Percentiles rank a stretch among this genome's conserved stretches.
phyloP scores from a whole-genome alignment of 768 basidiomycete genomes.

The Symmetrospora coprosmae region DNA sequence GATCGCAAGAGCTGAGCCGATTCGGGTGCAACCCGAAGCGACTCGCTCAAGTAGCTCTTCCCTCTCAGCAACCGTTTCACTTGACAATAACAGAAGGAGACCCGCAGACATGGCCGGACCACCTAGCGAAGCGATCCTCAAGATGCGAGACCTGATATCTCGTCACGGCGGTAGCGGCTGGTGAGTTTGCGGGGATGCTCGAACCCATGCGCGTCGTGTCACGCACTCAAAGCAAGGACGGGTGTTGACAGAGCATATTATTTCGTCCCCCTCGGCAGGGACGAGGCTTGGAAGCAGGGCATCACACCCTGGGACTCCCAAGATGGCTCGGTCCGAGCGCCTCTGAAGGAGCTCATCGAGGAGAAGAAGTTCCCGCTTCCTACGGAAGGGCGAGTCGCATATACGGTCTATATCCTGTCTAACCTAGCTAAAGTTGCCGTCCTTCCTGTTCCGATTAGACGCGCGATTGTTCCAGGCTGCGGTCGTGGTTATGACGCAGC shows the following conservation, averaged over 20 bases:
- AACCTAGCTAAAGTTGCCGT: not conserved
- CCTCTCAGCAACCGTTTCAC: too few species aligned
- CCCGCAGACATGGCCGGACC: too few species aligned
- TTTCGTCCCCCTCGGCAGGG: conserved; percentile 16
- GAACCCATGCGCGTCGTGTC: too few species aligned
- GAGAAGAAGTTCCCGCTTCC: conserved; percentile 43
- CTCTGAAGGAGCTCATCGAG: conserved; percentile 46
- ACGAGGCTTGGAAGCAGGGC: conserved; percentile 39
- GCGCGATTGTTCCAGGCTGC: conserved; percentile 34
- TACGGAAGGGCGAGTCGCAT: conserved; percentile 40
- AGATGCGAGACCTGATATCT: conserved; percentile 16
- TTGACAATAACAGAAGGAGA: too few species aligned
- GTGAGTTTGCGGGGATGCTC: not conserved
- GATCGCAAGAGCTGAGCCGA: too few species aligned
- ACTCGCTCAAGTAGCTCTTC: too few species aligned
- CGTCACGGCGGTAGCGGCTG: conserved; percentile 6
- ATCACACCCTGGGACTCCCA: conserved; percentile 52
- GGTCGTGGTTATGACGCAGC: conserved; percentile 47
- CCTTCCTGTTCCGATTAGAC: not conserved
- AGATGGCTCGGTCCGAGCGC: conserved; percentile 41
- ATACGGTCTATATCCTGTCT: not conserved
- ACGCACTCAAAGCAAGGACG: not conserved
- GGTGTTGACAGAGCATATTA: too few species aligned
- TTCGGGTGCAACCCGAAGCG: too few species aligned
- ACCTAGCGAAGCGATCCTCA: not conserved